Percentiles rank a stretch among this genome's conserved stretches.
Evolutionary conservation across 148 eudicot genomes (phyloP).

Genomic region (Cornus kousa): DNA sequence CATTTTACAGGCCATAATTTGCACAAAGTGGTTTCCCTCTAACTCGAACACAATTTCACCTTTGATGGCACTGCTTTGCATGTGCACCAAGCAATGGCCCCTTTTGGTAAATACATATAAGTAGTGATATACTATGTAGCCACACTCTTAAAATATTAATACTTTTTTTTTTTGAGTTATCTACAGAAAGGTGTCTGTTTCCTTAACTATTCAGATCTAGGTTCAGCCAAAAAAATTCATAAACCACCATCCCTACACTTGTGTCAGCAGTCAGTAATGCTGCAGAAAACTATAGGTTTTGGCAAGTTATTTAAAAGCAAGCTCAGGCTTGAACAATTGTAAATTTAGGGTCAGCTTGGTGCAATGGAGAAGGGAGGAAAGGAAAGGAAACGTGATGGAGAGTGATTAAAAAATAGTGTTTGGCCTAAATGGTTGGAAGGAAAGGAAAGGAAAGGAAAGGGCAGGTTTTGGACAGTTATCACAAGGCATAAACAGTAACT

Average conservation of each 20-base stretch:
- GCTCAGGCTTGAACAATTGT: not conserved
- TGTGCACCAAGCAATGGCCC: not conserved
- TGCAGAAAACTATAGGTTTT: not conserved
- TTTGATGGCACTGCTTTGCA: no score
- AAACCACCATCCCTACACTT: not conserved
- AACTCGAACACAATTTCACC: not conserved
- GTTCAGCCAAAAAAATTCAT: no score
- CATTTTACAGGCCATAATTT: no score
- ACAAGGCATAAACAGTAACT: no score
- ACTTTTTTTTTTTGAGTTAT: not conserved
- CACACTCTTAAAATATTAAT: not conserved
- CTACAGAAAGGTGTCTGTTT: not conserved
- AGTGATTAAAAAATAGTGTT: no score
- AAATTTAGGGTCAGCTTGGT: not conserved
- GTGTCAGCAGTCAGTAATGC: not conserved
- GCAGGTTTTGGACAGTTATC: no score
- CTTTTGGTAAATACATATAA: not conserved
- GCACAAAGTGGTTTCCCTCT: no score
- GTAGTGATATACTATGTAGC: not conserved
- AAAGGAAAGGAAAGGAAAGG: no score
- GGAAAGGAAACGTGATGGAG: no score
- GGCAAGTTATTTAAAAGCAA: not conserved
- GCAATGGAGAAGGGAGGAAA: no score
- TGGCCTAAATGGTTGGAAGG: no score
- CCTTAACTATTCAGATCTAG: not conserved